Conservation (phyloP, 495 filamentous ascomycete genomes). For the Thermothielavioides terrestris region DNA sequence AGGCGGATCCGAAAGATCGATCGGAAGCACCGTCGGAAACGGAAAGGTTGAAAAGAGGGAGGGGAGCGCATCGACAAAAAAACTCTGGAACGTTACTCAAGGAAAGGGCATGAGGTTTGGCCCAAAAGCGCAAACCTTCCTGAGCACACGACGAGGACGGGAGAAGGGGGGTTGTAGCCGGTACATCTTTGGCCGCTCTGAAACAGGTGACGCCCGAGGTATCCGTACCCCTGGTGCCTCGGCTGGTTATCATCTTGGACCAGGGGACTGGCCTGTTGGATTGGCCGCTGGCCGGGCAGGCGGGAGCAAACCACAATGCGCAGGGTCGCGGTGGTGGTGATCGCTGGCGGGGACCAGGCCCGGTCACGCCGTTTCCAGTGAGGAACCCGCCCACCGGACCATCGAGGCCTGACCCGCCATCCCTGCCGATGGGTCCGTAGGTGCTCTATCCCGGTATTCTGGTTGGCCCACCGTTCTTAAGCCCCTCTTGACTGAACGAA, state of each 20-base stretch:
- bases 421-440: conserved; percentile 5
- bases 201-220: background rate
- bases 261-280: background rate
- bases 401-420: background rate
- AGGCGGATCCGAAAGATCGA: conserved; percentile 8
- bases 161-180: background rate
- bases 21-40: conserved; percentile 6
- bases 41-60: conserved; percentile 13
- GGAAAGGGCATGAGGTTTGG: conserved; percentile 6
- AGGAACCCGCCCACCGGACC: background rate
- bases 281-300: background rate
- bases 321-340: conserved; percentile 6
- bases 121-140: background rate
- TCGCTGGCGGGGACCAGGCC: conserved; percentile 6
- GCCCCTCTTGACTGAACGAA: conserved; percentile 5
- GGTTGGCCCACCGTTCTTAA: conserved; percentile 11
- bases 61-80: conserved; percentile 8
- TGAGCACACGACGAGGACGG: background rate
- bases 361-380: conserved; percentile 11
- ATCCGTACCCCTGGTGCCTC: background rate
- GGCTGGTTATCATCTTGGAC: background rate
- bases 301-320: conserved; percentile 5
- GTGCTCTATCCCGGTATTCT: conserved; percentile 3
- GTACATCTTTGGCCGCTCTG: background rate
- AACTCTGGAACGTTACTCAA: too few relatives aligned